phyloP scores from a whole-genome alignment of 805 yeast species.

The Wickerhamomyces ciferrii region DNA sequence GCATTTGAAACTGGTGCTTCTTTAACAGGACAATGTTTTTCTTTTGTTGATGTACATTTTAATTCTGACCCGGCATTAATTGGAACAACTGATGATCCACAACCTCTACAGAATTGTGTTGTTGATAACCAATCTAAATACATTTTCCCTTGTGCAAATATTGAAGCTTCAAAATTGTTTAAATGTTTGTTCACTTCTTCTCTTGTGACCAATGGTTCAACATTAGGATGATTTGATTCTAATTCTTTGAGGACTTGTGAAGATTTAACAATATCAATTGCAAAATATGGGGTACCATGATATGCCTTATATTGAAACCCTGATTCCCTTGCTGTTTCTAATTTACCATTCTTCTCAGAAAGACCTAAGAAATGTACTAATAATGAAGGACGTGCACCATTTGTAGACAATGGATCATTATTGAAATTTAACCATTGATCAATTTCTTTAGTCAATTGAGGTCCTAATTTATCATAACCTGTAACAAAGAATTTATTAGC shows the following conservation, averaged over 20 bases:
- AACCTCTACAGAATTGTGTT: constrained; percentile 78
- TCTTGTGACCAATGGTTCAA: constrained; percentile 11
- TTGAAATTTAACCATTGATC: constrained; percentile 20
- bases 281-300: constrained; percentile 60
- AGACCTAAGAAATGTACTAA: constrained; percentile 33
- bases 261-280: constrained; percentile 46
- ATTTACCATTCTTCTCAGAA: neutral
- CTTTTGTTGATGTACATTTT: constrained; percentile 32
- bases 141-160: constrained; percentile 79
- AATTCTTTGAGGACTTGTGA: constrained; percentile 8
- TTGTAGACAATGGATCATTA: constrained; percentile 2
- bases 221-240: constrained; percentile 1
- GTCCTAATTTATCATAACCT: constrained; percentile 12
- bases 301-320: constrained; percentile 42
- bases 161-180: constrained; percentile 45
- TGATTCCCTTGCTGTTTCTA: constrained; percentile 30
- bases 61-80: constrained; percentile 66
- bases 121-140: constrained; percentile 79
- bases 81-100: constrained; percentile 63
- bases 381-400: too few species aligned
- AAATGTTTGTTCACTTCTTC: constrained; percentile 19
- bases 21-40: constrained; percentile 16
- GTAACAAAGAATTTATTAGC: constrained; percentile 4
- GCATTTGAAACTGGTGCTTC: constrained; percentile 56
- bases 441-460: constrained; percentile 7